Conservation (phyloP, 2,329 filamentous ascomycete species). For the Aspergillus awamori region DNA sequence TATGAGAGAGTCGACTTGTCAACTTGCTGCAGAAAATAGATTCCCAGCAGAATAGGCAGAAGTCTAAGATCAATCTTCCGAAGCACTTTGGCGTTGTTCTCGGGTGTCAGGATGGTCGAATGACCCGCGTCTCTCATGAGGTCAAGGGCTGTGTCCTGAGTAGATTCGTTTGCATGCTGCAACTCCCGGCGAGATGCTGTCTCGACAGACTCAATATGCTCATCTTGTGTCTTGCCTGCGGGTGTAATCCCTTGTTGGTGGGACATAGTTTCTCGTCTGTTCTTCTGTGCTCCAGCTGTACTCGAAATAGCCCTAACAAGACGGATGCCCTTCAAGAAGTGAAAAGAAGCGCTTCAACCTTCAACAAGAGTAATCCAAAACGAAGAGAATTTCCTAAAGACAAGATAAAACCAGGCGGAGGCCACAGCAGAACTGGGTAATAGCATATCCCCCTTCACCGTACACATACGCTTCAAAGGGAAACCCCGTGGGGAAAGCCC, state of each 20-base stretch:
- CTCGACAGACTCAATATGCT: slow-evolving; percentile 33
- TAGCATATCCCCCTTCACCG: neutral
- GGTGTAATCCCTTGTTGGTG: slow-evolving; percentile 18
- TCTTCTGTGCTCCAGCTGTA: slow-evolving; percentile 1
- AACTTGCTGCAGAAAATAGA: slow-evolving; percentile 66
- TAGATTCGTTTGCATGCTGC: neutral
- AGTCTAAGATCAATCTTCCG: slow-evolving; percentile 56
- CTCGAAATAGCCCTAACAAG: neutral
- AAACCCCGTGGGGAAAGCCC: slow-evolving; percentile 32
- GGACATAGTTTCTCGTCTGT: slow-evolving; percentile 23
- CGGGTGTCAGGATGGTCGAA: slow-evolving; percentile 53
- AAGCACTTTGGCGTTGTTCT: slow-evolving; percentile 57
- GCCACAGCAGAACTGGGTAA: neutral
- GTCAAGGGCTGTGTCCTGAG: slow-evolving; percentile 54
- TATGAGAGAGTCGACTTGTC: slow-evolving; percentile 66
- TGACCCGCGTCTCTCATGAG: slow-evolving; percentile 52
- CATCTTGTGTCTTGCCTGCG: slow-evolving; percentile 26
- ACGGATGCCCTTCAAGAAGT: neutral
- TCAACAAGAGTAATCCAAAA: neutral
- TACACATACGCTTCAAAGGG: neutral
- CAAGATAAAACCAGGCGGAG: neutral
- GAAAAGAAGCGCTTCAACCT: neutral
- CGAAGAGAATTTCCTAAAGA: neutral
- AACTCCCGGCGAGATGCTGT: slow-evolving; percentile 5
- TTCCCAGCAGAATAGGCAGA: slow-evolving; percentile 59